These are phyloP conservation scores for Yamadazyma dendronema DNA, from an alignment of 1,139 yeast species.

Conservation along the genomic window DNA sequence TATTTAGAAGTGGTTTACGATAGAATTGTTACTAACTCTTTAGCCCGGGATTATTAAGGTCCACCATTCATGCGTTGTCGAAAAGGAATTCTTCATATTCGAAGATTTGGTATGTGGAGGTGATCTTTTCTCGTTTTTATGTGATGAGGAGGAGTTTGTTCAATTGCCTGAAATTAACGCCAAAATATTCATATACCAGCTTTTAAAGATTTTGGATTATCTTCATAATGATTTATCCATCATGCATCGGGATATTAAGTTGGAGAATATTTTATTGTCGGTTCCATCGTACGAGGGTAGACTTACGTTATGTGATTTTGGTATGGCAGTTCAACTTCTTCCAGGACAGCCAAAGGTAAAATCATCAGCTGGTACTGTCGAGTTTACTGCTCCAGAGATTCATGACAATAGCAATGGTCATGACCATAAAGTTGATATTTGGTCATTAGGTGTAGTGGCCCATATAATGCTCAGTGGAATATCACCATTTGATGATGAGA, in stretches of 20 bases:
- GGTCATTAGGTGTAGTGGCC: constrained; percentile 64
- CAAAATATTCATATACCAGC: constrained; percentile 53
- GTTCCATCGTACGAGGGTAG: constrained; percentile 52
- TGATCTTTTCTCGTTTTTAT: constrained; percentile 60
- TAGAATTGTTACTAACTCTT: constrained; percentile 12
- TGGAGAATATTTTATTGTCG: constrained; percentile 56
- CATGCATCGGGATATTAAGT: constrained; percentile 27
- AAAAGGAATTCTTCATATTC: constrained; percentile 43
- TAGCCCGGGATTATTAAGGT: constrained; percentile 46
- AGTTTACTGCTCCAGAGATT: constrained; percentile 64
- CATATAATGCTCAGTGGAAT: constrained; percentile 58
- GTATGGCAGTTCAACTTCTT: constrained; percentile 48
- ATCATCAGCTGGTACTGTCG: constrained; percentile 66
- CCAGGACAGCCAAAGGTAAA: constrained; percentile 36
- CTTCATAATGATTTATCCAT: constrained; percentile 35
- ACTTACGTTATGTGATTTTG: constrained; percentile 64
- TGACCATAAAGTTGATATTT: constrained; percentile 57
- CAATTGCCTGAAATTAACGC: constrained; percentile 55
- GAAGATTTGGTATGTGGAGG: constrained; percentile 62
- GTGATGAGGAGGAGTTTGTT: constrained; percentile 37
- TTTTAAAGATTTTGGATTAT: constrained; percentile 52
- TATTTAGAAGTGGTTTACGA: constrained; percentile 3
- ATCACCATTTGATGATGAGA: constrained; percentile 57
- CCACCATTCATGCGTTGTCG: constrained; percentile 36
- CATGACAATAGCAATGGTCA: constrained; percentile 33